Evolutionary conservation across 257 asterid genomes (phyloP).

Genomic region (Capsicum baccatum): DNA sequence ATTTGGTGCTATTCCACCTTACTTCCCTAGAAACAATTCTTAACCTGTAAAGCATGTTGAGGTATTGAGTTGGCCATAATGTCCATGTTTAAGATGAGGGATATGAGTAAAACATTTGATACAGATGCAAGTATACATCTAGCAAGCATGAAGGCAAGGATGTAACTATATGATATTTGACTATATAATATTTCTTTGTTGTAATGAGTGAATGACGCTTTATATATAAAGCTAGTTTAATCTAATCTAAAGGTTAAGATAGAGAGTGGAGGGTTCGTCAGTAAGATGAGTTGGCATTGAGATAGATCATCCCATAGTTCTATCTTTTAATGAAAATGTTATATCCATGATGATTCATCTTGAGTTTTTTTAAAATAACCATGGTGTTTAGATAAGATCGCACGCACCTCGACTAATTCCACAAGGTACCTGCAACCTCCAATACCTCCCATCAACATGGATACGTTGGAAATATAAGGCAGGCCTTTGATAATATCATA

Average conservation of each 20-base stretch:
- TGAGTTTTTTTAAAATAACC: background rate
- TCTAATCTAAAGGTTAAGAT: slow-evolving; percentile 3
- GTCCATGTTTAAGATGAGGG: background rate
- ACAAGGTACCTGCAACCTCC: background rate
- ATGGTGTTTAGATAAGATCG: background rate
- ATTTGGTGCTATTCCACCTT: background rate
- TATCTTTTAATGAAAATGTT: background rate
- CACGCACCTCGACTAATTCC: background rate
- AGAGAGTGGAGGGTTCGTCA: background rate
- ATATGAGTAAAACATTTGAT: background rate
- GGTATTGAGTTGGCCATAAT: background rate
- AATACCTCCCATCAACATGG: background rate
- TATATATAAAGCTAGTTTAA: background rate
- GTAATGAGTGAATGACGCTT: background rate
- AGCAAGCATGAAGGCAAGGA: background rate
- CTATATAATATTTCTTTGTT: background rate
- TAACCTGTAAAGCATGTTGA: background rate
- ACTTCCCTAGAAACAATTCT: background rate
- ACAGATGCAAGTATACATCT: background rate
- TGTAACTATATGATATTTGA: background rate
- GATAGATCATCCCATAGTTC: background rate
- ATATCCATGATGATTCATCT: background rate
- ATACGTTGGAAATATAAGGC: too few species aligned
- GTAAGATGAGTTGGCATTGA: slow-evolving; percentile 1
- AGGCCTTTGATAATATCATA: too few species aligned